Conservation (phyloP, 73 alveolate genomes). For the Symbiodinium pilosum region DNA sequence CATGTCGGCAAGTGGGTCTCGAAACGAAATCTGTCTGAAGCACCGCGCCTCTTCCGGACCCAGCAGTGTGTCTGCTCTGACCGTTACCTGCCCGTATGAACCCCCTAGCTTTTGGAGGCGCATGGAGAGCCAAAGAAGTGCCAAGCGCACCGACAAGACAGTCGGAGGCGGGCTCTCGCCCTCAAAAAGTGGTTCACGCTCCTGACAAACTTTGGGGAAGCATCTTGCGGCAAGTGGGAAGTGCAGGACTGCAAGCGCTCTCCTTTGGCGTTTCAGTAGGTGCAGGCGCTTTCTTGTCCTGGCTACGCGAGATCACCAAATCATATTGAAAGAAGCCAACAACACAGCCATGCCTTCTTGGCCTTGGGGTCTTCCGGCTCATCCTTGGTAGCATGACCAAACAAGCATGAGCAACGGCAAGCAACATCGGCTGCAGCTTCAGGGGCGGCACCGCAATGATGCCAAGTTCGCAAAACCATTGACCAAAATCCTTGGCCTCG, state of each 20-base stretch:
- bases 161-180: constrained; percentile 54
- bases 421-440: background rate
- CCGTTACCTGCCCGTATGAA: background rate
- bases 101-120: background rate
- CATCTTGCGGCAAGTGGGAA: background rate
- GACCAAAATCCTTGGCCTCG: background rate
- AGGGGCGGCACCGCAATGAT: too few species aligned
- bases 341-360: background rate
- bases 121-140: background rate
- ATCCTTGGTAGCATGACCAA: constrained; percentile 32
- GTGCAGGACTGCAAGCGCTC: background rate
- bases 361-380: constrained; percentile 77
- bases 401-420: background rate
- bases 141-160: constrained; percentile 24
- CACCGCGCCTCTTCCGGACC: background rate
- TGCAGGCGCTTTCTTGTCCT: constrained; percentile 1
- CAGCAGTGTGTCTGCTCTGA: background rate
- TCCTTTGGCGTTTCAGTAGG: constrained; percentile 2
- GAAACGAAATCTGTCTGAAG: background rate
- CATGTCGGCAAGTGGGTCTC: background rate
- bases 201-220: background rate
- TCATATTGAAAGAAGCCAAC: background rate
- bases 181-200: constrained; percentile 58
- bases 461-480: too few species aligned
- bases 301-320: too few species aligned